Percentiles rank a stretch among this genome's conserved stretches.
These are phyloP conservation scores for Tylopilus vinaceipallidus DNA, from an alignment of 768 basidiomycete species.

Conservation along the genomic window DNA sequence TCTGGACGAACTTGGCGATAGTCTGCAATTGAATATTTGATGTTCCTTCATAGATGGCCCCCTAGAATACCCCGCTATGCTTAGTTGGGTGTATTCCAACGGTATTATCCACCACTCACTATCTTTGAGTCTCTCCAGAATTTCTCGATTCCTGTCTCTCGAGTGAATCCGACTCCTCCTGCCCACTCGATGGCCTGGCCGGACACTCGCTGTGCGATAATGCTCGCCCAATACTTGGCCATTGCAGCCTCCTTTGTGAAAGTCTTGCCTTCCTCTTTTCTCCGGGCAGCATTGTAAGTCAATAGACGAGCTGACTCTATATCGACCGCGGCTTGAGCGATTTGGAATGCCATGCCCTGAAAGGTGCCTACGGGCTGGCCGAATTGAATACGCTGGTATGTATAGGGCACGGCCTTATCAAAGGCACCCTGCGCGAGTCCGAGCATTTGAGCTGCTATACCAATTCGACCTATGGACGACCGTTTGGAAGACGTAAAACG, in stretches of 20 bases:
- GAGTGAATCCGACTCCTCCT: conserved; percentile 88
- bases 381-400: conserved; percentile 92
- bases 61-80: conserved; percentile 40
- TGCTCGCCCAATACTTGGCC: conserved; percentile 93
- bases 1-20: conserved; percentile 89
- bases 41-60: conserved; percentile 91
- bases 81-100: neutral
- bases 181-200: conserved; percentile 96
- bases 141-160: conserved; percentile 96
- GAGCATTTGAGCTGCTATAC: conserved; percentile 98
- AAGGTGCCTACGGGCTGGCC: conserved; percentile 91
- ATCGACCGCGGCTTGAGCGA: conserved; percentile 85
- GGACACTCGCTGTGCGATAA: conserved; percentile 84
- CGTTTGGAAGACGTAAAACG: neutral
- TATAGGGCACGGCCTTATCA: conserved; percentile 92
- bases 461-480: conserved; percentile 67
- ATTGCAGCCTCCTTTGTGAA: conserved; percentile 97
- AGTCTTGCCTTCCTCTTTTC: conserved; percentile 83
- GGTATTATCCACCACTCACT: conserved; percentile 61
- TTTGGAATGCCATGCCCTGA: conserved; percentile 95
- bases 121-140: conserved; percentile 97
- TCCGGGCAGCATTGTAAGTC: conserved; percentile 94
- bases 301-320: conserved; percentile 88
- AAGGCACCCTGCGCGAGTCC: conserved; percentile 98
- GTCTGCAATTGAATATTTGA: conserved; percentile 98